These are phyloP conservation scores for Hypoxylon rubiginosum DNA, from an alignment of 2,329 filamentous ascomycete species.

Conservation along the genomic window DNA sequence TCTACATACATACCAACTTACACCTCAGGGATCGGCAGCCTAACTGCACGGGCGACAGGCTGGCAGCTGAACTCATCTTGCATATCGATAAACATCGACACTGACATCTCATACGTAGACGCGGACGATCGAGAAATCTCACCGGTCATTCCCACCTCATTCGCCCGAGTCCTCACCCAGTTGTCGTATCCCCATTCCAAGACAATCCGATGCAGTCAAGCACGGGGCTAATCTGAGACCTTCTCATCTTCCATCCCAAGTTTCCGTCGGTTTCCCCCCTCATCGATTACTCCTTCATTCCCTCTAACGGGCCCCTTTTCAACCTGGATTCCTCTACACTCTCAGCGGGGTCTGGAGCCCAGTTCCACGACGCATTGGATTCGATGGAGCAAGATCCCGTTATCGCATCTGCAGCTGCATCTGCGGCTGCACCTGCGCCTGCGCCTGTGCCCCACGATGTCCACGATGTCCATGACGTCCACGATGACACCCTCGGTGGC, in stretches of 20 bases:
- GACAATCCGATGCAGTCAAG: constrained; percentile 39
- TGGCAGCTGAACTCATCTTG: constrained; percentile 19
- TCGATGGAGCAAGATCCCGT: constrained; percentile 63
- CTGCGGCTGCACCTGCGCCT: too few relatives aligned
- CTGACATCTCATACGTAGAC: constrained; percentile 34
- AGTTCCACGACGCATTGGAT: constrained; percentile 66
- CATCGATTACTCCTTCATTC: constrained; percentile 15
- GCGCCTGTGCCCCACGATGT: constrained; percentile 27
- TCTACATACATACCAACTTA: too few relatives aligned
- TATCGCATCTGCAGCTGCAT: constrained; percentile 47
- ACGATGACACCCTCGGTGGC: constrained; percentile 65
- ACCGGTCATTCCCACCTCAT: constrained; percentile 42
- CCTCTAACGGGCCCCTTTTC: constrained; percentile 23
- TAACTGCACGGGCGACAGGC: constrained; percentile 20
- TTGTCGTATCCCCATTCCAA: constrained; percentile 34
- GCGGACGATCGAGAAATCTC: constrained; percentile 34
- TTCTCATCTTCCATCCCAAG: constrained; percentile 34
- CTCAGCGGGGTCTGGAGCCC: constrained; percentile 64
- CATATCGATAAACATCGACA: constrained; percentile 34
- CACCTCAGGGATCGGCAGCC: constrained; percentile 32
- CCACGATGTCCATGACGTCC: constrained; percentile 53
- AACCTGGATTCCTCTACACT: constrained; percentile 67
- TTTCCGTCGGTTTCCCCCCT: constrained; percentile 28
- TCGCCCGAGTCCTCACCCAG: constrained; percentile 27
- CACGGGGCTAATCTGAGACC: constrained; percentile 43